Evolutionary conservation across 108 stramenopile genomes (phyloP).

Genomic region (Cylindrotheca closterium): DNA sequence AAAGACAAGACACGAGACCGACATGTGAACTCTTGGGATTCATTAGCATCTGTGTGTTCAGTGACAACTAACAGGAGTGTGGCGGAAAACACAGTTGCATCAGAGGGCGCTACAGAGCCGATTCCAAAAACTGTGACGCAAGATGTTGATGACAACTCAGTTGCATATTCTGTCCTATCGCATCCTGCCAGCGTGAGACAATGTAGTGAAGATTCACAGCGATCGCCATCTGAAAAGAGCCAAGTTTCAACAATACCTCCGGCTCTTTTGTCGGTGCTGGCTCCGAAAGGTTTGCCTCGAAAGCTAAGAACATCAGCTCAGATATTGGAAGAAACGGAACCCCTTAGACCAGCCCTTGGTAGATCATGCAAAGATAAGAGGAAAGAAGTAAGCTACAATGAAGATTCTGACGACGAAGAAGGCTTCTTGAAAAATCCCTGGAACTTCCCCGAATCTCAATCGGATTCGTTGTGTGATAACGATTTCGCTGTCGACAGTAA

Average conservation of each 20-base stretch:
- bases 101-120: neutral
- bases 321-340: constrained; percentile 4
- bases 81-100: neutral
- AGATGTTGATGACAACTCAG: neutral
- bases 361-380: constrained; percentile 9
- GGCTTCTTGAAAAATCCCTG: neutral
- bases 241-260: constrained; percentile 6
- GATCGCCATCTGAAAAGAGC: neutral
- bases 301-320: constrained; percentile 5
- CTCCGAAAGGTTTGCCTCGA: constrained; percentile 4
- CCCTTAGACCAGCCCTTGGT: neutral
- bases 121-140: neutral
- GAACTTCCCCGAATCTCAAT: neutral
- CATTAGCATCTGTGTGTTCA: constrained; percentile 4
- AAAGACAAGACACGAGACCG: neutral
- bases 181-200: neutral
- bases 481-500: neutral
- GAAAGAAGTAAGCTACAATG: neutral
- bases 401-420: constrained; percentile 16
- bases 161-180: neutral
- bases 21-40: constrained; percentile 2
- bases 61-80: neutral
- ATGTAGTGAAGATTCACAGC: neutral
- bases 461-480: neutral
- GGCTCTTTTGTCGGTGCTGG: constrained; percentile 4